Evolutionary conservation across 2,329 filamentous ascomycete species (phyloP).

Genomic region (Exophiala bonariae): DNA sequence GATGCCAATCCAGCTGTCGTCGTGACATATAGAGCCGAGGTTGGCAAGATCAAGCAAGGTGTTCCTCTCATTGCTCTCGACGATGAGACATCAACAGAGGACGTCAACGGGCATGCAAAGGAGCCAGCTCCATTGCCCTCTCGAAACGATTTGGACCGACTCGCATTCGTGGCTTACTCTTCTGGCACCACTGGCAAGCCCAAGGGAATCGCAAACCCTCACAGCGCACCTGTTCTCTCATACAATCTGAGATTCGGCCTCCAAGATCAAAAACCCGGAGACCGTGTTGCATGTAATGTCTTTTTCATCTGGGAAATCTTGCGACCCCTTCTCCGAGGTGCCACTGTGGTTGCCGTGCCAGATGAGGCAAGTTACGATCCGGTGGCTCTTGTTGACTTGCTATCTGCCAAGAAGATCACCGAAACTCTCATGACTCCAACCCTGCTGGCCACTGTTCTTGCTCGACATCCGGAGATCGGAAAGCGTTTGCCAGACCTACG

Average conservation of each 20-base stretch:
- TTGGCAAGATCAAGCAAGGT: conserved; percentile 63
- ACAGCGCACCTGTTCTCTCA: conserved; percentile 70
- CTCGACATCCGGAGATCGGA: conserved; percentile 66
- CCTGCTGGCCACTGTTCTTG: conserved; percentile 70
- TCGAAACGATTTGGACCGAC: conserved; percentile 68
- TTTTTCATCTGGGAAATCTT: conserved; percentile 87
- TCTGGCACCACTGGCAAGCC: conserved; percentile 54
- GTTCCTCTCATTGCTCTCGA: conserved; percentile 68
- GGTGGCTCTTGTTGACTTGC: conserved; percentile 68
- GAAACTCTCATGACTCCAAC: conserved; percentile 85
- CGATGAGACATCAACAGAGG: conserved; percentile 31
- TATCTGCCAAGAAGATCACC: conserved; percentile 66
- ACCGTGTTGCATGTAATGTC: conserved; percentile 82
- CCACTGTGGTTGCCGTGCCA: conserved; percentile 72
- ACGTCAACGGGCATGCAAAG: conserved; percentile 42
- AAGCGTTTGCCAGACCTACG: conserved; percentile 64
- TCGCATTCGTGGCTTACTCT: conserved; percentile 71
- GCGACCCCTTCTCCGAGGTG: conserved; percentile 72
- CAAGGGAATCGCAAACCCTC: conserved; percentile 66
- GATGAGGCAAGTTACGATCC: conserved; percentile 79
- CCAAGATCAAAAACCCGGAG: conserved; percentile 68
- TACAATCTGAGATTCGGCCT: conserved; percentile 72
- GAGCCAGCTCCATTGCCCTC: conserved; percentile 54
- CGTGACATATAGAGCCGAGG: conserved; percentile 66
- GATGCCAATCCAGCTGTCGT: conserved; percentile 72